phyloP scores from a whole-genome alignment of 257 asterid species.

The Solanum sitiens region DNA sequence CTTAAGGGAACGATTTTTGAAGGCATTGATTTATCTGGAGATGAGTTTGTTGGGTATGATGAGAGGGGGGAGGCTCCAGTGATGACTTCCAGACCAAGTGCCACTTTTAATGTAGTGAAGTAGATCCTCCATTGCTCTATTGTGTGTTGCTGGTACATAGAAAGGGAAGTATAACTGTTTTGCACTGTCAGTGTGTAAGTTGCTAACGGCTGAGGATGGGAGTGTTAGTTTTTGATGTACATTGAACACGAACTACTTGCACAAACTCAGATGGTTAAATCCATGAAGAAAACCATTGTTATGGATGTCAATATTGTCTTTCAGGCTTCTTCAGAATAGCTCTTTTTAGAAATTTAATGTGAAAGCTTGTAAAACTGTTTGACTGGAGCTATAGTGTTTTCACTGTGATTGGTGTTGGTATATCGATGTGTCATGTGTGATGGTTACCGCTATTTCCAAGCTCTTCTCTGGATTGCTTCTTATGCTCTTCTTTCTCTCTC shows the following conservation, averaged over 20 bases:
- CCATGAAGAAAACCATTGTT: neutral
- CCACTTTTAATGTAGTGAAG: slow-evolving; percentile 49
- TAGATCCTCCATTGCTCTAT: slow-evolving; percentile 11
- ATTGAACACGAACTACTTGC: neutral
- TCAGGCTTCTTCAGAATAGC: neutral
- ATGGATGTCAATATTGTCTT: neutral
- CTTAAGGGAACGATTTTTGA: slow-evolving; percentile 53
- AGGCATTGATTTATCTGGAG: slow-evolving; percentile 64
- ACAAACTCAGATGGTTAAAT: neutral
- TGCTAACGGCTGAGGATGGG: neutral
- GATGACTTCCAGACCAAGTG: slow-evolving; percentile 65
- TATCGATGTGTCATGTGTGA: neutral
- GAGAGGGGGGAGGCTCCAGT: slow-evolving; percentile 90
- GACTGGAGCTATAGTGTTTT: neutral
- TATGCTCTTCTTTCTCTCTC: neutral
- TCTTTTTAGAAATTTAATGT: neutral
- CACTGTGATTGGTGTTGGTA: neutral
- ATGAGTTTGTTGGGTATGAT: slow-evolving; percentile 67
- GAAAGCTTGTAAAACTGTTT: neutral
- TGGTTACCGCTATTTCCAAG: neutral
- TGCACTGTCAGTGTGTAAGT: neutral
- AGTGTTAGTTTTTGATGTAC: neutral
- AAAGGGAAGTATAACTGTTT: neutral
- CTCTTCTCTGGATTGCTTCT: neutral
- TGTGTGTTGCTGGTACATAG: neutral